Evolutionary conservation across 2,329 filamentous ascomycete species (phyloP), one percentile per base, ranked within the genome.

Genomic region (Endocalyx cinctus): DNA sequence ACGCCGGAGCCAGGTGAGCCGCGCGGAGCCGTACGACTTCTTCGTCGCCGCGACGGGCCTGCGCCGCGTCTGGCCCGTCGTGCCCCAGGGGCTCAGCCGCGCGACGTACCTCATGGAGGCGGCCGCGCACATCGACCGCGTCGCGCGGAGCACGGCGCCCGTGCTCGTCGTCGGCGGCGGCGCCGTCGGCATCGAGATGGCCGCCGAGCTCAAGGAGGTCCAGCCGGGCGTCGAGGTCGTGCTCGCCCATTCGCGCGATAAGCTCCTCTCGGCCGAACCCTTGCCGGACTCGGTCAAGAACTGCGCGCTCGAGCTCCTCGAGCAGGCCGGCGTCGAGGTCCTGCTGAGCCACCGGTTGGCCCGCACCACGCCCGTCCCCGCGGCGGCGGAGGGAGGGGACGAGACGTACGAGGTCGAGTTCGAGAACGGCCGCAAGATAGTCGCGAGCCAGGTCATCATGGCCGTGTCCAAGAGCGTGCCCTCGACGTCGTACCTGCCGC

Each of bases 181-280:
- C 31, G 86, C 85, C 6, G 85, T 89, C 2, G 86, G 86, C 7
- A 79, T 89, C 34, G 85, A 90, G 55, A 87, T 90, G 71, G 84
- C 86, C 0, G 78, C 82, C 2, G 85, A 92, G 61, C 65, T 89
- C 34, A 89, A 88, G 59, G 57, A 74, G 28, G 64, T 79, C 16
- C 70, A 81, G 40, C 84, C 86, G 0, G 50, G 72, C 10, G 63
- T 77, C 34, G 72, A 72, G 25, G 79, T 90, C n/a, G 84, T 77
- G 1, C 71, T 92, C 2, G 74, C 87, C 5, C 86, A 90, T 55
- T 88, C 84, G 4, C 70, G 83, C 14, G 66, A 72, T 17, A 75
- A 75, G 48, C 72, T 90, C 2, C 68, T 90, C 6, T 87, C 83
- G 0, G 77, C 82, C 0, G 86, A 92, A 60, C 76, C 74, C 4